phyloP scores from a whole-genome alignment of 306 rosid genomes.

The Cicer pinnatifidum region DNA sequence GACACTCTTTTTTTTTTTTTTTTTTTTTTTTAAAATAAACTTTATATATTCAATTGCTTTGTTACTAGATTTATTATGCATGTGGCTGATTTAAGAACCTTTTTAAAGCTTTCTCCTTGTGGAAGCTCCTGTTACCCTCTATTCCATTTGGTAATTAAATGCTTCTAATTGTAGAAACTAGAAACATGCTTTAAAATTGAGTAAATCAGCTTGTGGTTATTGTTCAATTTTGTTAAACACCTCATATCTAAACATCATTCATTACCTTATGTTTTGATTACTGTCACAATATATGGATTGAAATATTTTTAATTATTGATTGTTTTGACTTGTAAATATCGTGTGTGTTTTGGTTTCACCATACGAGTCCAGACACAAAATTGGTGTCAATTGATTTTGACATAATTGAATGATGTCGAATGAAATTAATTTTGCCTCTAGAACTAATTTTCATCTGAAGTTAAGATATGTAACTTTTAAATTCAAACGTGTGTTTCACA shows the following conservation, averaged over 20 bases:
- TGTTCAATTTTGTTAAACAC: slow-evolving; percentile 4
- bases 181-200: background rate
- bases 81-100: slow-evolving; percentile 3
- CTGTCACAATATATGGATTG: background rate
- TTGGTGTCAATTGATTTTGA: no score
- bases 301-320: background rate
- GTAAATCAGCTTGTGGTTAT: slow-evolving; percentile 7
- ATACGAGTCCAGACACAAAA: no score
- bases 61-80: slow-evolving; percentile 13
- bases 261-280: slow-evolving; percentile 4
- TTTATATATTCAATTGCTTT: no score
- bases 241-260: background rate
- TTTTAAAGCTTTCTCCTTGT: slow-evolving; percentile 1
- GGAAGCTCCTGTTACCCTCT: background rate
- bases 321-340: slow-evolving; percentile 20
- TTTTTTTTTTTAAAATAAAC: no score
- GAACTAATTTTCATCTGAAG: no score
- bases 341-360: no score
- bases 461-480: no score
- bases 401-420: no score
- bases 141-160: background rate
- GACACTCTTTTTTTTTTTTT: no score
- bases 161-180: slow-evolving; percentile 3
- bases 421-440: no score
- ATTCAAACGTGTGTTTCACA: no score